phyloP scores from a whole-genome alignment of 805 yeast genomes.

The Metschnikowia santaceciliae region DNA sequence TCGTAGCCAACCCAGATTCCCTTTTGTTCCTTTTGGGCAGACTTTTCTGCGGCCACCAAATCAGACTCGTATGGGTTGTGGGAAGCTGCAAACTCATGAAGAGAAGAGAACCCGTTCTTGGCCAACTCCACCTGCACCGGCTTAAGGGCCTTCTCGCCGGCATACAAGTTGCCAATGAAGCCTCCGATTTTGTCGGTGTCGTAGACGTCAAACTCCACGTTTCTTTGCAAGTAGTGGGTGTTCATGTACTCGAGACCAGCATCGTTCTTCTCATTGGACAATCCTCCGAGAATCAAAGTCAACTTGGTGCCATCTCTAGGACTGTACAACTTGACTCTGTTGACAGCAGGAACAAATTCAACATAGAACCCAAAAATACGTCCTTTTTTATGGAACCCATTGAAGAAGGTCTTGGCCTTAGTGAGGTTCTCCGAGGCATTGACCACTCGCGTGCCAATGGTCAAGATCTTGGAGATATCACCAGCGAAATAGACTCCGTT shows the following conservation, averaged over 20 bases:
- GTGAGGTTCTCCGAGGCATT: slow-evolving; percentile 75
- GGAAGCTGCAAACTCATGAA: slow-evolving; percentile 62
- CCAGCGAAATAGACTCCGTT: slow-evolving; percentile 58
- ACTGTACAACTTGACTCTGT: slow-evolving; percentile 59
- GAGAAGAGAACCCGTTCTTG: slow-evolving; percentile 57
- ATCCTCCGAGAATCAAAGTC: slow-evolving; percentile 73
- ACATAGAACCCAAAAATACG: slow-evolving; percentile 61
- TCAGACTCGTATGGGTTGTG: slow-evolving; percentile 53
- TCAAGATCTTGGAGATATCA: slow-evolving; percentile 43
- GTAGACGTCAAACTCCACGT: slow-evolving; percentile 64
- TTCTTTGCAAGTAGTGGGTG: slow-evolving; percentile 62
- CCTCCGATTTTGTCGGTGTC: slow-evolving; percentile 76
- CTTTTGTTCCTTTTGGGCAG: slow-evolving; percentile 49
- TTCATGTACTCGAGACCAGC: slow-evolving; percentile 51
- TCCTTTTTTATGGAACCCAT: slow-evolving; percentile 63
- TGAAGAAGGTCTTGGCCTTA: slow-evolving; percentile 70
- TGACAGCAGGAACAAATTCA: slow-evolving; percentile 66
- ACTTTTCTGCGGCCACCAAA: slow-evolving; percentile 57
- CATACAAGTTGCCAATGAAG: slow-evolving; percentile 66
- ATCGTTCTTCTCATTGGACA: slow-evolving; percentile 41
- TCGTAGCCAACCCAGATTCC: slow-evolving; percentile 71
- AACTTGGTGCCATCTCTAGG: slow-evolving; percentile 71
- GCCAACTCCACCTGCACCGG: slow-evolving; percentile 60
- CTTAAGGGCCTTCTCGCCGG: slow-evolving; percentile 40
- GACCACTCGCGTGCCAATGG: slow-evolving; percentile 57